Conservation (phyloP, 1,284 basidiomycete genomes). For the Pulveroboletus sp. region DNA sequence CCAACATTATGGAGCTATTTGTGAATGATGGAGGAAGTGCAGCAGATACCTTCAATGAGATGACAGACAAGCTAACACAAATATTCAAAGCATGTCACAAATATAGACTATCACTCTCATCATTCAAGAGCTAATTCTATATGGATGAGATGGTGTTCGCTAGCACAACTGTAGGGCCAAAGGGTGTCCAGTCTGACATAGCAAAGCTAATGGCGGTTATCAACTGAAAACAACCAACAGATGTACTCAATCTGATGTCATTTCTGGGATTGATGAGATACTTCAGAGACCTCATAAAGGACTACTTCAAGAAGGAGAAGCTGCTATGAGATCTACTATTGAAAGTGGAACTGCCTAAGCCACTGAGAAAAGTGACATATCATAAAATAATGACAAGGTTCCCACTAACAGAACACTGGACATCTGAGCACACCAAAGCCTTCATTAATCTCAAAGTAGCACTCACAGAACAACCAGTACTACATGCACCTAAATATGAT, state of each 20-base stretch:
- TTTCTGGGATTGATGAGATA: not conserved
- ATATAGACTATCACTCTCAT: not conserved
- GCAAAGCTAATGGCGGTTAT: not conserved
- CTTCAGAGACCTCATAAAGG: not conserved
- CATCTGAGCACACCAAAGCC: not conserved
- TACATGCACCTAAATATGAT: not conserved
- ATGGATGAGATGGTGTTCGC: not conserved
- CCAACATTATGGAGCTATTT: not conserved
- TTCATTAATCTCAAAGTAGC: not conserved
- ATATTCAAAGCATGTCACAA: not conserved
- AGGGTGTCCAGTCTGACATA: not conserved
- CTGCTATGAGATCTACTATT: too few species aligned
- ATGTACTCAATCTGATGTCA: not conserved
- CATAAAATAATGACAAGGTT: not conserved
- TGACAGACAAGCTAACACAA: rapidly evolving
- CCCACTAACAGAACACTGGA: too few species aligned
- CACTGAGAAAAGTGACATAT: too few species aligned
- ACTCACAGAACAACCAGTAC: not conserved
- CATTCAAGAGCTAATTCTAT: not conserved
- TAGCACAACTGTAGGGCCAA: not conserved
- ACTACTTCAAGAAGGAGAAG: not conserved
- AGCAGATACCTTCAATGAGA: not conserved
- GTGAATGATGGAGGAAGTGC: not conserved
- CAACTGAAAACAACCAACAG: not conserved
- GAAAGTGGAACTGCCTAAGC: not conserved